Evolutionary conservation across 2,329 filamentous ascomycete species (phyloP), one percentile per base, ranked within the genome.

Genomic region (Macroventuria anomochaeta): DNA sequence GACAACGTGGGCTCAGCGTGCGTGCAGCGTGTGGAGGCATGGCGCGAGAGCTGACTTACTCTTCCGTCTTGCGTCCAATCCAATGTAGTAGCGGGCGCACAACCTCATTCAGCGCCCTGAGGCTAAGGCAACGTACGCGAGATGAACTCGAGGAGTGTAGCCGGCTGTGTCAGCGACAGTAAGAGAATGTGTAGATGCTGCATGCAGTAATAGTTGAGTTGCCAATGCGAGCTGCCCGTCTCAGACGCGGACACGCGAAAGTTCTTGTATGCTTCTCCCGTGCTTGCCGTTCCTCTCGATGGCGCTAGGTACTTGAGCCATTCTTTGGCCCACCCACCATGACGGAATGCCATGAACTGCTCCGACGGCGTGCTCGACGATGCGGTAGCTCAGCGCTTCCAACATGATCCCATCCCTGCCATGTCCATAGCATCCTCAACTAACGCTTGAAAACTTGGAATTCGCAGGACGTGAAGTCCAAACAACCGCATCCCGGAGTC

Each of bases 381-480:
- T 38, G 25, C 34, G 29, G 39, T 37, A 53, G 42, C 33, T 31
- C 43, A 53, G 49, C 42, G 36, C 49, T 47, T 47, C 32, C 39
- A 31, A n/a, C 55, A 37, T 51, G 53, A 33, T 21, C 38, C 37
- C 15, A 41, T 32, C 44, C 40, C 38, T 54, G 44, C 51, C 44
- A 44, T 54, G 39, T 40, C 31, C 51, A 65, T 67, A 65, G 53
- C 44, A 59, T 38, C 48, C 26, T 38, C 53, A 41, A 47, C 29
- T 67, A 67, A 61, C 39, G 55, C 58, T 44, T 42, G 53, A 60
- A 64, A 64, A 63, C 61, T 58, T 62, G 62, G 54, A 67, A 61
- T 40, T 21, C 20, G 10, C 40, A 21, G 12, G 40, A 20, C 44
- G n/a, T 46, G 54, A 43, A 17, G 44, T 46, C 47, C 50, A 63